These are phyloP conservation scores for Sarocladium strictum DNA, from an alignment of 2,329 filamentous ascomycete species.

Conservation along the genomic window DNA sequence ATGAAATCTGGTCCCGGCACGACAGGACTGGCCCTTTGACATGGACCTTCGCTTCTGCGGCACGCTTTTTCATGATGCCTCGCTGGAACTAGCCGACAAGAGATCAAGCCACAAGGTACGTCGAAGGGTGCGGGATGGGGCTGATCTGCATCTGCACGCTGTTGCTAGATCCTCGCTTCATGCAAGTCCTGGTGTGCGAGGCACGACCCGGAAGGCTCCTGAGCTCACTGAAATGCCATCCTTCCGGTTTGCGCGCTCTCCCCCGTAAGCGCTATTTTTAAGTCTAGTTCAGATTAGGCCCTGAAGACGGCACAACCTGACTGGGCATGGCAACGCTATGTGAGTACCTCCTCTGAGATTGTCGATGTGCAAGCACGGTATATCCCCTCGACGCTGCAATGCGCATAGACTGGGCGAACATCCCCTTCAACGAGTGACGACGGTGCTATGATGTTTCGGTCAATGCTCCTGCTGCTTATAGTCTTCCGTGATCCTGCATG, in stretches of 20 bases:
- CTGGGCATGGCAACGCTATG: too few species aligned
- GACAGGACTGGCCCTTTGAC: too few species aligned
- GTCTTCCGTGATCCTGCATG: too few species aligned
- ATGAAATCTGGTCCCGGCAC: too few species aligned
- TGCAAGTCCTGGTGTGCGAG: neutral
- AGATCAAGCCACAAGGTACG: neutral
- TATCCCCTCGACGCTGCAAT: too few species aligned
- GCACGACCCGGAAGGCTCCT: neutral
- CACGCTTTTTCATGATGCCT: neutral
- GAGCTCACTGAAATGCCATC: too few species aligned
- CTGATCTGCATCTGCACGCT: slow-evolving; percentile 5
- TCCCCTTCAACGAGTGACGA: too few species aligned
- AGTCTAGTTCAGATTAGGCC: neutral
- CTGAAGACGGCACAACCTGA: too few species aligned
- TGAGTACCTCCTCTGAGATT: too few species aligned
- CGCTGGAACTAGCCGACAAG: slow-evolving; percentile 1
- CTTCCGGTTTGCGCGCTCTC: neutral
- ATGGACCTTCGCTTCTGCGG: neutral
- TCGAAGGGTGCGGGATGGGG: neutral
- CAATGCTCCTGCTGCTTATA: too few species aligned
- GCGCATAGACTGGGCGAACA: too few species aligned
- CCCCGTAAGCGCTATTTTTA: neutral
- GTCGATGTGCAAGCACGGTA: neutral
- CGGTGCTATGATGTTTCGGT: too few species aligned
- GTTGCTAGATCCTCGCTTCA: neutral